Base-by-base conservation (phyloP, 176 grass and related monocot species). In the Puya raimondii region DNA sequence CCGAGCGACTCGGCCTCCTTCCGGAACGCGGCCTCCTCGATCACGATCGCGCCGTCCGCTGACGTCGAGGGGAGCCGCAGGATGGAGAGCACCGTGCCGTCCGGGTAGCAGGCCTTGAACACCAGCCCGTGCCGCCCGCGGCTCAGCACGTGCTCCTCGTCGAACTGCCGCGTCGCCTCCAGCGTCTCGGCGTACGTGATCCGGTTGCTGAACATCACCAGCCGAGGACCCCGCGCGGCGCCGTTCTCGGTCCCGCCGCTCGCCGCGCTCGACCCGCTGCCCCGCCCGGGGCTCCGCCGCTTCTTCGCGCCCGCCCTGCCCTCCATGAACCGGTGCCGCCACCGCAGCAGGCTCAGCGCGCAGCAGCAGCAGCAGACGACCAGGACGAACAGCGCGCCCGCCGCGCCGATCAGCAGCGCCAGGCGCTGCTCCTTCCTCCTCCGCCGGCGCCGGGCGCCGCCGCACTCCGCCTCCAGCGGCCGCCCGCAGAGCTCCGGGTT, bases 41-140 rank as follows among this genome's bases (percentile, higher is more conserved):
- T 82, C 33, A 92, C 87, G 54, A 99, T 82, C 2, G 94, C 94
- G 15, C 94, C 94, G 63, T 99, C 94, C 0, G 87, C 74, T 0
- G 94, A 99, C 25, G 90, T 99, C 1, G 94, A 99, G 0, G 94
- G 94, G 21, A 99, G 89, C 47, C 94, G 75, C 0, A 91, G 65
- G 77, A 99, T 99, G 64, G 94, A 86, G 22, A 99, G 58, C 66
- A 99, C 90, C 8, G 94, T 99, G 47, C 94, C 94, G 9, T 99
- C 94, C 11, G 53, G 77, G 72, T 99, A 99, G 67, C 94, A 99
- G 3, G 94, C 94, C 82, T 99, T 99, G 82, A 99, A 99, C 80
- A 99, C 83, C 9, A 99, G 82, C 2, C 94, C 94, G 50, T 99
- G 94, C 64, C 94, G 90, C 12, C 94, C 94, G 51, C 94, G 87